A percentile compares a stretch with the other conserved stretches of the same genome.
Conservation (phyloP, 306 rosid genomes). For the Cucurbita ficifolia region DNA sequence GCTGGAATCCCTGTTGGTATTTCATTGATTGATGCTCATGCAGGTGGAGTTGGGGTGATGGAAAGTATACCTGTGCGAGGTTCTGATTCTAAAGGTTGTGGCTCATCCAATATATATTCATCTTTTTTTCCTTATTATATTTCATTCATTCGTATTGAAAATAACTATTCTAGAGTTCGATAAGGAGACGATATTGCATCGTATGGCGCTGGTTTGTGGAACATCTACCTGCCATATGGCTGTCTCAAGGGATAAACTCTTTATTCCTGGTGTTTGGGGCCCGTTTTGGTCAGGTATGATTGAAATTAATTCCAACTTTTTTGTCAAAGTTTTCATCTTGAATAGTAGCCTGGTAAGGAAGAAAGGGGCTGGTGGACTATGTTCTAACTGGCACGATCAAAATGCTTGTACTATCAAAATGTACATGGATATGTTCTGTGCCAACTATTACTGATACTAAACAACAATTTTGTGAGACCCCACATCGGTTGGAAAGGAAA, state of each 20-base stretch:
- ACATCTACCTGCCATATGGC: slow-evolving; percentile 98
- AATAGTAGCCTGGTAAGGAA: background rate
- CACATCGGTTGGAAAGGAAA: no score
- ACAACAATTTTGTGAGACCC: background rate
- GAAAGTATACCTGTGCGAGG: slow-evolving; percentile 53
- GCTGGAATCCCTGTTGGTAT: slow-evolving; percentile 92
- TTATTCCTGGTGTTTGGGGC: slow-evolving; percentile 99
- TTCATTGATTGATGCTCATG: slow-evolving; percentile 92
- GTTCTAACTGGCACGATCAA: background rate
- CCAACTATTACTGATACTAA: background rate
- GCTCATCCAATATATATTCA: background rate
- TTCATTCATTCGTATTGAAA: background rate
- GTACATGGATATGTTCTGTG: background rate
- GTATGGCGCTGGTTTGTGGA: slow-evolving; percentile 88
- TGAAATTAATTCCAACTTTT: background rate
- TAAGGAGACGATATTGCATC: slow-evolving; percentile 50
- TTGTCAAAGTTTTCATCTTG: background rate
- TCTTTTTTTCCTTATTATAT: background rate
- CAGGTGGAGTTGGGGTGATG: slow-evolving; percentile 93
- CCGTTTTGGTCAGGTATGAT: slow-evolving; percentile 95
- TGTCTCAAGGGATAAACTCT: slow-evolving; percentile 62
- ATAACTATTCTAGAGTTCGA: slow-evolving; percentile 25
- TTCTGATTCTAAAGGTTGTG: slow-evolving; percentile 43
- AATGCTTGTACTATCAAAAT: background rate
- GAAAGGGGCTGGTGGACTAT: background rate